phyloP scores from a whole-genome alignment of 345 rosid species.

The Pistacia integerrima region DNA sequence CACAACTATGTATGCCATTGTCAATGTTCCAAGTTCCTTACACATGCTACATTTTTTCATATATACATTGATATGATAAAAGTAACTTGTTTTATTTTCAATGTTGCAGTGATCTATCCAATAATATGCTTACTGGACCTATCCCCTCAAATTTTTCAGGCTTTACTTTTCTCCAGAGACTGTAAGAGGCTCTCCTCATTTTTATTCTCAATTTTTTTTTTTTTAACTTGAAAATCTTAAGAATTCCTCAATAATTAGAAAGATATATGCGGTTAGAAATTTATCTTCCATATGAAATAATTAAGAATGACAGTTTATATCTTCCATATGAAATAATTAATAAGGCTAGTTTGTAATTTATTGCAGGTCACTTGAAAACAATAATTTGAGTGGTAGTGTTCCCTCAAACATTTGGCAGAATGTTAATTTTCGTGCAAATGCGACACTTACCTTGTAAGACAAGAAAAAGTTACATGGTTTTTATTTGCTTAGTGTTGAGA shows the following conservation, averaged over 20 bases:
- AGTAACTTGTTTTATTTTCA: constrained; percentile 10
- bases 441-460: constrained; percentile 40
- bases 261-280: no score
- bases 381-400: constrained; percentile 42
- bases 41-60: background rate
- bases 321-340: background rate
- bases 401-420: constrained; percentile 50
- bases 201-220: constrained; percentile 7
- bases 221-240: no score
- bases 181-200: constrained; percentile 33
- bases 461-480: background rate
- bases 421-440: constrained; percentile 22
- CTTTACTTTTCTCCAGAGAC: constrained; percentile 53
- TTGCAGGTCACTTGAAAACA: constrained; percentile 46
- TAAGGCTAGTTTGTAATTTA: background rate
- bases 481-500: background rate
- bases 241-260: no score
- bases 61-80: background rate
- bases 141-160: constrained; percentile 57
- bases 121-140: constrained; percentile 53
- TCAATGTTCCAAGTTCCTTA: background rate
- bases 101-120: constrained; percentile 52
- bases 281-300: no score
- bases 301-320: no score
- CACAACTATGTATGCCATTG: constrained; percentile 46